Base-by-base conservation (phyloP, 345 rosid species). In the Arabidopsis arenosa region DNA sequence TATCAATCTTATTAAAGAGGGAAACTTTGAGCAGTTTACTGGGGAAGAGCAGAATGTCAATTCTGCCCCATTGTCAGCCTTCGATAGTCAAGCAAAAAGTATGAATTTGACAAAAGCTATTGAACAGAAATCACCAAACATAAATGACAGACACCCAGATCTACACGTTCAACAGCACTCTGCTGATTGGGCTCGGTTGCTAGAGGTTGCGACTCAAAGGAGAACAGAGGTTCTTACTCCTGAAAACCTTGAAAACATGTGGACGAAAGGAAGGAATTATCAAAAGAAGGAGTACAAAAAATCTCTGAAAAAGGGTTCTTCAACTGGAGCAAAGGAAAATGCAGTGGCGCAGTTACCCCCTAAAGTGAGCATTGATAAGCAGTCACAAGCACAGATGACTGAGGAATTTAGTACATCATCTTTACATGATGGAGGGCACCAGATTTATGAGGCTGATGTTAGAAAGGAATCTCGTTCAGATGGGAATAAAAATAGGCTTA, bases 231-330 rank as follows among this genome's bases (percentile, higher is more conserved):
- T 96, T 87, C 98, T 96, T 73, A 70, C 86, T 17, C 99, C 99
- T 64, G 97, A 96, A 83, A 96, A 96, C 86, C 98, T 96, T 70
- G 99, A 96, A 71, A 93, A 91, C 77, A 84, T 96, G 98, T 96
- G 99, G 98, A 85, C 98, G 1, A 93, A 86, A 85, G 99, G 99
- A 84, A 89, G 93, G 81, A 85, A 91, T 76, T 91, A 93, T 74
- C 91, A 87, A 80, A 88, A 63, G 85, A 89, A 85, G 78, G 97
- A 93, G 85, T 79, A 79, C 57, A 93, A 86, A 79, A 79, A 54
- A 14, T 68, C 83, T 60, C 26, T 77, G 48, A 68, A 74, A 40
- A 82, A 68, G 67, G 82, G 73, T 67, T 73, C 68, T 70, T 76
- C 83, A 43, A 65, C 77, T 11, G 77, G 81, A 65, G 49, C 79